phyloP scores from a whole-genome alignment of 768 basidiomycete genomes.

The Daedaleopsis nitida region DNA sequence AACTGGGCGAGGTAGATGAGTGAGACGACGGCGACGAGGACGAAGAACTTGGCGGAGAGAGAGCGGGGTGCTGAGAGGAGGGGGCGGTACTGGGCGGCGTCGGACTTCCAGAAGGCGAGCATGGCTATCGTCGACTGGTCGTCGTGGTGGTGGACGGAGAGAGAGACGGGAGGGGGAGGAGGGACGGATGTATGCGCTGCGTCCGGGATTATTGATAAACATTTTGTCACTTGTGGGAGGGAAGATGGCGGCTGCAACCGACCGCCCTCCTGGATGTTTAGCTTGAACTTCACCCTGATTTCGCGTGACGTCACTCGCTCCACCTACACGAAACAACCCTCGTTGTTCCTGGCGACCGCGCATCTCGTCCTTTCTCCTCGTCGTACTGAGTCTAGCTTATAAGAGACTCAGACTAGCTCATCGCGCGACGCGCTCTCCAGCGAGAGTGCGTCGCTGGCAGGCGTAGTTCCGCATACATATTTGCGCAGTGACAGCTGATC shows the following conservation, averaged over 20 bases:
- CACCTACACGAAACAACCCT: not conserved
- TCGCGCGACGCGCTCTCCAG: no score
- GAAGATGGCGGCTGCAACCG: not conserved
- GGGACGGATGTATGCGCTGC: not conserved
- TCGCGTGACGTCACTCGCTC: not conserved
- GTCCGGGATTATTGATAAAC: no score
- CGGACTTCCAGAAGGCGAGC: conserved; percentile 15
- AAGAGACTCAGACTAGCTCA: no score
- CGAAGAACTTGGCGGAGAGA: conserved; percentile 12
- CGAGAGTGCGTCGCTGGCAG: no score
- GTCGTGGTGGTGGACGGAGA: not conserved
- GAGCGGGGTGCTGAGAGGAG: conserved; percentile 14
- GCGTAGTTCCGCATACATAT: no score
- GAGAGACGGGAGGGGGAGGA: not conserved
- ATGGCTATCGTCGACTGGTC: conserved; percentile 1
- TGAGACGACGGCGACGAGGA: conserved; percentile 13
- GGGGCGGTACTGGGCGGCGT: conserved; percentile 14
- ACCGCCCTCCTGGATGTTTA: not conserved
- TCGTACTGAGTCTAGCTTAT: not conserved
- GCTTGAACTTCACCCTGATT: not conserved
- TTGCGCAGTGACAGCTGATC: no score
- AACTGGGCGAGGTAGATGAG: conserved; percentile 6
- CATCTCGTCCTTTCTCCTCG: not conserved
- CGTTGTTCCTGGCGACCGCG: not conserved
- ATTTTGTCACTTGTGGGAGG: no score